Evolutionary conservation across 306 rosid genomes (phyloP).

Genomic region (Fragaria ananassa): DNA sequence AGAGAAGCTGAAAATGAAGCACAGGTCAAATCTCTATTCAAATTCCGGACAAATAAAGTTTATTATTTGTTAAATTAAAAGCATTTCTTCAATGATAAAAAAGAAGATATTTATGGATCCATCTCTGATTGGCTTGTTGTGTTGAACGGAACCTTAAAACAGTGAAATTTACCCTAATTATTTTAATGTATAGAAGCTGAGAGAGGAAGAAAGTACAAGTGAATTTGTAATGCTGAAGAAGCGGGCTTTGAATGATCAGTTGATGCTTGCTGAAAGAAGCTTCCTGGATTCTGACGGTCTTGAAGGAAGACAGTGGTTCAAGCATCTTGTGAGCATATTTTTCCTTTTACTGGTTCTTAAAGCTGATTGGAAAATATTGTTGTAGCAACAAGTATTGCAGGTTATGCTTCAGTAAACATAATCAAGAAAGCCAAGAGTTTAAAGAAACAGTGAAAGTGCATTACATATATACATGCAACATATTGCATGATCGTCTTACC

Average conservation of each 20-base stretch:
- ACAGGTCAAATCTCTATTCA: constrained; percentile 39
- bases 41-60: background rate
- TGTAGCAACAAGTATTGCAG: too few relatives aligned
- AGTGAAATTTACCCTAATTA: background rate
- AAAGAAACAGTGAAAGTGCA: background rate
- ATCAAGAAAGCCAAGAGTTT: background rate
- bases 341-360: constrained; percentile 1
- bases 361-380: background rate
- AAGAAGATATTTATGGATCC: background rate
- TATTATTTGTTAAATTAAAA: background rate
- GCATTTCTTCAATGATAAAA: background rate
- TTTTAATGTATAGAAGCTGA: constrained; percentile 45
- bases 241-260: constrained; percentile 69
- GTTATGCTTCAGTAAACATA: background rate
- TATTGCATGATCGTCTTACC: background rate
- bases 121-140: background rate
- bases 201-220: constrained; percentile 38
- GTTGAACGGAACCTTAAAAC: background rate
- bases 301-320: constrained; percentile 68
- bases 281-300: constrained; percentile 74
- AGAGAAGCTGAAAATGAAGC: constrained; percentile 60
- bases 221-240: constrained; percentile 40
- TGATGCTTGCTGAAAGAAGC: constrained; percentile 72
- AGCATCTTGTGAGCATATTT: constrained; percentile 74
- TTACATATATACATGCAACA: background rate